These are phyloP conservation scores for Backusella liffmaniae DNA, from an alignment of 192 early-diverging fungal species.

Conservation along the genomic window DNA sequence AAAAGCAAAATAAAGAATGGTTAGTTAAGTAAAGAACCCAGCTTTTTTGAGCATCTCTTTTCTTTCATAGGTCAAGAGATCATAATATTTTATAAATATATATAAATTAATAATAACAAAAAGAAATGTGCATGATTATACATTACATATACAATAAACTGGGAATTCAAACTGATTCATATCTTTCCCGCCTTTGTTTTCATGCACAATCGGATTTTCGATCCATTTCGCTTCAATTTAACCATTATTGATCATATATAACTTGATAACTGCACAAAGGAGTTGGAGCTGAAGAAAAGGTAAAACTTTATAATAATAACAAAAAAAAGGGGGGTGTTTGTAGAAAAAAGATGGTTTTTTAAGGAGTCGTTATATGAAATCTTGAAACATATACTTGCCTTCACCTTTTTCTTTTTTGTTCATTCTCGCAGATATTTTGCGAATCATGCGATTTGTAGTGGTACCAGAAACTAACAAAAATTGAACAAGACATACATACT, in stretches of 20 bases:
- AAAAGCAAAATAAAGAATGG: background rate
- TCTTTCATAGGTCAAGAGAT: background rate
- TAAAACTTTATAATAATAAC: background rate
- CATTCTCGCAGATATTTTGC: background rate
- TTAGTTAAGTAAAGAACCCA: background rate
- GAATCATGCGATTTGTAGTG: background rate
- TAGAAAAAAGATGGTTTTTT: background rate
- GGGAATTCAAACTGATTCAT: background rate
- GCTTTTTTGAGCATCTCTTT: background rate
- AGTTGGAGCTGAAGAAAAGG: background rate
- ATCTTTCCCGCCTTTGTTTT: slow-evolving; percentile 2
- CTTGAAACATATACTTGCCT: no score
- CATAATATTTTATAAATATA: slow-evolving; percentile 5
- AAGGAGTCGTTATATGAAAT: background rate
- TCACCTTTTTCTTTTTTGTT: background rate
- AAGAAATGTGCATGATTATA: background rate
- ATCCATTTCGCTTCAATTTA: background rate
- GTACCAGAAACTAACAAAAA: background rate
- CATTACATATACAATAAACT: background rate
- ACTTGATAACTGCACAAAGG: background rate
- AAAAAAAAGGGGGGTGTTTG: background rate
- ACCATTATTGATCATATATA: background rate
- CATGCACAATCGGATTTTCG: slow-evolving; percentile 2
- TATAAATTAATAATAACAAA: background rate
- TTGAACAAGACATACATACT: background rate